Base-by-base conservation (phyloP, 2,329 filamentous ascomycete genomes). In the Fusarium illudens region DNA sequence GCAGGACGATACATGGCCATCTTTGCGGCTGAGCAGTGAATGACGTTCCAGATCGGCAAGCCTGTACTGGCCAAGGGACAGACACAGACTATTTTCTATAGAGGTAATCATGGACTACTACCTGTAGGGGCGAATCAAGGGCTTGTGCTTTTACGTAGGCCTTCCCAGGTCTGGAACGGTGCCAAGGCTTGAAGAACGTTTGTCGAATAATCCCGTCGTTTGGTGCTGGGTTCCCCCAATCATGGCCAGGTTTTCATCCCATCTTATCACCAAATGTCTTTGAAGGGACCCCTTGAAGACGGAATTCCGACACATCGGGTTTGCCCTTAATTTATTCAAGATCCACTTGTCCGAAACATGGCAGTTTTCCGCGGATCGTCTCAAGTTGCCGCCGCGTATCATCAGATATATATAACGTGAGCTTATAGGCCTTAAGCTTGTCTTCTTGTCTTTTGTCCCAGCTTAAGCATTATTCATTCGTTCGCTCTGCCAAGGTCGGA, bases 401-500 rank as follows among this genome's bases (percentile, higher is more conserved):
- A 12, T 19, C 30, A 10, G 30, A 55, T 55, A 46, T 55, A 55
- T 55, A 55, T 34, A 54, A 12, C 15, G 7, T n/a, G 13, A 6
- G 27, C 11, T 3, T 12, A 19, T 37, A 12, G n/a, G 22, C 11
- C 4, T 32, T 34, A 36, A 44, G 33, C 27, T 56, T 34, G 6
- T 32, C 9, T 0, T 20, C 11, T 25, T 44, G 5, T 25, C 25
- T 10, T 22, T 33, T 20, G 29, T 33, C 29, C 25, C 17, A 22
- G 29, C 29, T 27, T 13, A 13, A 60, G 19, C 11, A 25, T 30
- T 58, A n/a, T 52, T 32, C 60, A 29, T 56, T 63, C 50, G 19
- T 37, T 46, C 29, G 25, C 58, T 64, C 61, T 58, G 61, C 61
- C 48, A 37, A 15, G 58, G 32, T n/a, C 61, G 48, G 61, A 64